Base-by-base conservation (phyloP, 2,329 filamentous ascomycete genomes). In the Penicillium sclerotiorum region DNA sequence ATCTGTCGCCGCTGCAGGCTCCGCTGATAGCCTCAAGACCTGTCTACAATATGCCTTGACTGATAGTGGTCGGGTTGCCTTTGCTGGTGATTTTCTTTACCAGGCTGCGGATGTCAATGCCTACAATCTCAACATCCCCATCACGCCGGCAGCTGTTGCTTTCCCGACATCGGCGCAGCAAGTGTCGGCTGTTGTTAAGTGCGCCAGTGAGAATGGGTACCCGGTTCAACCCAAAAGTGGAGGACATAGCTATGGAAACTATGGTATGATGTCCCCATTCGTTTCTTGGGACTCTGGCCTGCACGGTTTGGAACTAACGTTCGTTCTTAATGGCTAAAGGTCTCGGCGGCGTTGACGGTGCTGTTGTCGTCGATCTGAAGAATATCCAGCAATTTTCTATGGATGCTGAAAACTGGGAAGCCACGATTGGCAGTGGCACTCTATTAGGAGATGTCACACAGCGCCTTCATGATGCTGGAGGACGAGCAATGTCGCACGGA, bases 181-280 rank as follows among this genome's bases (percentile, higher is more conserved):
- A 9, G 71, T 82, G 22, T 66, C 74, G 8, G 69, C 66, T 4
- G 73, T 78, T 5, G 71, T 82, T 12, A 64, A 66, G 32, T 82
- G 78, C 49, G 80, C 77, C 1, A 61, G 62, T 1, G 60, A 72
- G 27, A 57, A 65, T 43, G 63, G 65, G 9, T 64, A 79, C 22
- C 77, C 78, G 45, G 76, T 83, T 5, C 78, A 79, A 39, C 70
- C 79, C 2, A 78, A 76, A 56, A 72, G 74, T 27, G 80, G 80
- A 15, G 80, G 80, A 0, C 80, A 82, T 58, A 77, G 74, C 40
- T 83, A 81, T 62, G 80, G 75, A 1, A 78, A 76, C 22, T 77
- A 71, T 47, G 72, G 75, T 43, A 64, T 69, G 7, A 15, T 15
- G 3, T 6, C 12, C 3, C 13, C 12, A 3, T 3, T 28, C 9